phyloP scores from a whole-genome alignment of 2,329 filamentous ascomycete genomes.

The Colletotrichum spaethianum region DNA sequence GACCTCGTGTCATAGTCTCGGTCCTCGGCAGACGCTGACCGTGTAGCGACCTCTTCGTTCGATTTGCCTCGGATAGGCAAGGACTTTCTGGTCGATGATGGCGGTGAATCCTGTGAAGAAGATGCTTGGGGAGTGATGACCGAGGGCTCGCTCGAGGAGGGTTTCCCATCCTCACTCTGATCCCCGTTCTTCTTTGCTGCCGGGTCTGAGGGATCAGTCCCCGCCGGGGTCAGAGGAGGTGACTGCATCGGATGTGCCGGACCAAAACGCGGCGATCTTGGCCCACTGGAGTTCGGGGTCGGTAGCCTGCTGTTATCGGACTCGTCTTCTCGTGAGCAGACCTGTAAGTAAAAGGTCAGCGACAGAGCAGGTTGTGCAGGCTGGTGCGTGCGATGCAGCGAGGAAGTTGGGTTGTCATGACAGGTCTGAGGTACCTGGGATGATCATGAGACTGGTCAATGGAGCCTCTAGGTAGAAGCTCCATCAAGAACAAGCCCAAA shows the following conservation, averaged over 20 bases:
- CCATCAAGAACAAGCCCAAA: conserved; percentile 21
- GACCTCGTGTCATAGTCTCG: conserved; percentile 50
- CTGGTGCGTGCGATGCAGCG: conserved; percentile 32
- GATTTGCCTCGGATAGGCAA: conserved; percentile 60
- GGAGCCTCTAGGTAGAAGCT: conserved; percentile 20
- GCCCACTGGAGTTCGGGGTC: conserved; percentile 75
- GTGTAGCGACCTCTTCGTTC: conserved; percentile 57
- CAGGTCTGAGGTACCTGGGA: conserved; percentile 13
- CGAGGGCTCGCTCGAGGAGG: conserved; percentile 55
- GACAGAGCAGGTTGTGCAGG: conserved; percentile 27
- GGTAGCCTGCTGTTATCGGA: conserved; percentile 75
- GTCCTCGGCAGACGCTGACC: conserved; percentile 58
- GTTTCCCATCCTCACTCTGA: conserved; percentile 49
- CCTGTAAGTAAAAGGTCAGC: conserved; percentile 58
- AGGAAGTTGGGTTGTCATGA: conserved; percentile 5
- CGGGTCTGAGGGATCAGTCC: conserved; percentile 67
- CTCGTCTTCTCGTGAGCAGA: conserved; percentile 72
- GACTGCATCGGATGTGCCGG: conserved; percentile 84
- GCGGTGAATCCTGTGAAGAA: conserved; percentile 65
- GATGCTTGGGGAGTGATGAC: conserved; percentile 81
- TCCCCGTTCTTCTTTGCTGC: conserved; percentile 50
- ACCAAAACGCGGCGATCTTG: conserved; percentile 76
- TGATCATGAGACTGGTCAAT: conserved; percentile 10
- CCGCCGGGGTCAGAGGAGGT: conserved; percentile 89
- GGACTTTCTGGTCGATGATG: conserved; percentile 56